Evolutionary conservation across 345 rosid species (phyloP).

Genomic region (Lumnitzera littorea): DNA sequence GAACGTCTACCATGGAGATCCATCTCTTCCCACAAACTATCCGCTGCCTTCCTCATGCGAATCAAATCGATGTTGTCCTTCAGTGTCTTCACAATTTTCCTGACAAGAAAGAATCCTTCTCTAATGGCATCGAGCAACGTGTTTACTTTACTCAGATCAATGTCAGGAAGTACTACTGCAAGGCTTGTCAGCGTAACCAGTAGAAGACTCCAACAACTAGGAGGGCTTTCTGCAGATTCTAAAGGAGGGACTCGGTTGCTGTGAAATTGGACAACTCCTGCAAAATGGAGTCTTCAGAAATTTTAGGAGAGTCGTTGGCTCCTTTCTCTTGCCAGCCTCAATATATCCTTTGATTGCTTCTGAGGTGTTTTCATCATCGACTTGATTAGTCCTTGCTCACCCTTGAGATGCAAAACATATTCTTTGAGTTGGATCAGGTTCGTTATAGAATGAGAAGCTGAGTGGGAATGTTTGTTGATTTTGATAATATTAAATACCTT

Average conservation of each 20-base stretch:
- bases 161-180: no score
- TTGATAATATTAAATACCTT: conserved; percentile 3
- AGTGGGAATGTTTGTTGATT: conserved; percentile 10
- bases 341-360: conserved; percentile 59
- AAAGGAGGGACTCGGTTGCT: no score
- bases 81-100: conserved; percentile 32
- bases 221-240: no score
- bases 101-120: conserved; percentile 57
- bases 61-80: conserved; percentile 22
- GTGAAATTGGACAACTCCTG: no score
- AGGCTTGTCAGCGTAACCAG: no score
- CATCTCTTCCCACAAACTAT: conserved; percentile 44
- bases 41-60: conserved; percentile 50
- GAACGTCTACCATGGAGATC: conserved; percentile 70
- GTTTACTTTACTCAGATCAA: neutral
- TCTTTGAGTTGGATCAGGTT: conserved; percentile 32
- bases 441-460: conserved; percentile 5
- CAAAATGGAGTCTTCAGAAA: no score
- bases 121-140: conserved; percentile 37
- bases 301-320: conserved; percentile 41
- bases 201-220: no score
- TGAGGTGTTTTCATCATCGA: conserved; percentile 46
- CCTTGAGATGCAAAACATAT: conserved; percentile 79
- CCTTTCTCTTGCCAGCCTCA: conserved; percentile 36
- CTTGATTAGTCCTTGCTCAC: conserved; percentile 55